Conservation (phyloP, 768 basidiomycete species). For the Rhizopogon vinicolor region DNA sequence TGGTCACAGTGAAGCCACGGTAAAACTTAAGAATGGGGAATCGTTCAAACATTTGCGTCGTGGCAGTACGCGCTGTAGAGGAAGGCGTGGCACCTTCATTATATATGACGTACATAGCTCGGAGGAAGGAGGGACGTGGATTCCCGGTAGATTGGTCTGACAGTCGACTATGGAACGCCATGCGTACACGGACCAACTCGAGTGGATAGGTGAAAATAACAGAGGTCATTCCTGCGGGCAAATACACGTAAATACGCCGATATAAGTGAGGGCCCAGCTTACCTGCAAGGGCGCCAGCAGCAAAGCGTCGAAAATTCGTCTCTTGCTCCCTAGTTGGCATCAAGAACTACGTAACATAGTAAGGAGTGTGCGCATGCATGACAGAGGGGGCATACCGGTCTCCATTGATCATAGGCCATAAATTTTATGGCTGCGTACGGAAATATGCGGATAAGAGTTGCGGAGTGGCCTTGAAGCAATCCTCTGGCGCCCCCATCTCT, state of each 20-base stretch:
- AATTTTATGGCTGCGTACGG: conserved; percentile 98
- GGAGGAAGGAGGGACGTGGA: conserved; percentile 45
- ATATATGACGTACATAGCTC: conserved; percentile 64
- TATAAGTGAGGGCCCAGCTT: conserved; percentile 14
- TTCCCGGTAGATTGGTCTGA: conserved; percentile 18
- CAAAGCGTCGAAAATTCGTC: conserved; percentile 74
- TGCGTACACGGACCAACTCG: conserved; percentile 90
- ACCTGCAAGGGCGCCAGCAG: conserved; percentile 89
- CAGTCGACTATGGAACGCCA: conserved; percentile 60
- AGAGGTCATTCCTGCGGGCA: conserved; percentile 66
- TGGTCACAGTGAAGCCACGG: conserved; percentile 92
- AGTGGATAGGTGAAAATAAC: conserved; percentile 94
- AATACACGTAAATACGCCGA: not conserved
- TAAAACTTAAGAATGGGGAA: conserved; percentile 89
- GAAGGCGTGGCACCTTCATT: conserved; percentile 43
- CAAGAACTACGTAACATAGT: conserved; percentile 47
- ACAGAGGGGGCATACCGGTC: conserved; percentile 46
- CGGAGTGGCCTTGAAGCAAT: conserved; percentile 93
- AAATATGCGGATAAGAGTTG: conserved; percentile 90
- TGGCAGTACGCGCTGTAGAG: conserved; percentile 12
- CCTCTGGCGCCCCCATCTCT: conserved; percentile 65
- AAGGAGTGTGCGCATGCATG: not conserved
- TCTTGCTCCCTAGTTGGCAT: conserved; percentile 82
- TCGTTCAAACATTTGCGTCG: conserved; percentile 41
- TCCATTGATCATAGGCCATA: conserved; percentile 90